Evolutionary conservation across 139 green algal genomes (phyloP).

Genomic region (Diplosphaera chodatii): DNA sequence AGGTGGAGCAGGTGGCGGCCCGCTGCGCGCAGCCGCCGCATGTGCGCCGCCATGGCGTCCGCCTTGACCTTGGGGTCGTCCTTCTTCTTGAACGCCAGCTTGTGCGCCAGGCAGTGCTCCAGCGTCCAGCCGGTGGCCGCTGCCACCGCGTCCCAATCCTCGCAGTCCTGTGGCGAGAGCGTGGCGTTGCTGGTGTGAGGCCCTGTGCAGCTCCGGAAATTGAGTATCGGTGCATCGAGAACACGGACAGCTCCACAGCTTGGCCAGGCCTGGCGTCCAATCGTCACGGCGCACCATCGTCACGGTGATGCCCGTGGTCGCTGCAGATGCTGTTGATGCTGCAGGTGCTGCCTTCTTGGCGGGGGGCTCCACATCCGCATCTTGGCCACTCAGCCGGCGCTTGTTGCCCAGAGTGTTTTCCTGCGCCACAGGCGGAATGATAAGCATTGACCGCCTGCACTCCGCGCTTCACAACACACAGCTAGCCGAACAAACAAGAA

Average conservation of each 20-base stretch:
- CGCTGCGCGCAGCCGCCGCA: slow-evolving; percentile 33
- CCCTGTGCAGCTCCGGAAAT: too few relatives aligned
- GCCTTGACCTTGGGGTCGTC: slow-evolving; percentile 30
- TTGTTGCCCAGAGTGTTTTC: background rate
- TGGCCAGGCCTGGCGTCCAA: too few relatives aligned
- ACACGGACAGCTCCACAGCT: too few relatives aligned
- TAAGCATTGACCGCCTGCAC: too few relatives aligned
- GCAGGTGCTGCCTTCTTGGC: background rate
- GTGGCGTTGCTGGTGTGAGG: background rate
- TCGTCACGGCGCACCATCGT: background rate
- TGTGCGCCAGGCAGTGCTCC: slow-evolving; percentile 35
- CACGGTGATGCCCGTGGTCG: background rate
- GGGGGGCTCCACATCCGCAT: background rate
- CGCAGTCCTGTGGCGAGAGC: background rate
- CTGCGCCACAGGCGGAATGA: background rate
- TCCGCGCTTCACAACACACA: too few relatives aligned
- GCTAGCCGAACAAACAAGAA: too few relatives aligned
- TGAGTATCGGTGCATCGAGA: too few relatives aligned
- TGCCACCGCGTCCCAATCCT: slow-evolving; percentile 24
- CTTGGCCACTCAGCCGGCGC: background rate
- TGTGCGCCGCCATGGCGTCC: slow-evolving; percentile 29
- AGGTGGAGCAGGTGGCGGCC: slow-evolving; percentile 35
- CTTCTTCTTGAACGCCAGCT: slow-evolving; percentile 38
- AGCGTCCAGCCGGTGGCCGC: slow-evolving; percentile 24
- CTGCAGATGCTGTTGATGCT: background rate